Evolutionary conservation across 352 stramenopile genomes (phyloP).

Genomic region (Phytophthora cactorum): DNA sequence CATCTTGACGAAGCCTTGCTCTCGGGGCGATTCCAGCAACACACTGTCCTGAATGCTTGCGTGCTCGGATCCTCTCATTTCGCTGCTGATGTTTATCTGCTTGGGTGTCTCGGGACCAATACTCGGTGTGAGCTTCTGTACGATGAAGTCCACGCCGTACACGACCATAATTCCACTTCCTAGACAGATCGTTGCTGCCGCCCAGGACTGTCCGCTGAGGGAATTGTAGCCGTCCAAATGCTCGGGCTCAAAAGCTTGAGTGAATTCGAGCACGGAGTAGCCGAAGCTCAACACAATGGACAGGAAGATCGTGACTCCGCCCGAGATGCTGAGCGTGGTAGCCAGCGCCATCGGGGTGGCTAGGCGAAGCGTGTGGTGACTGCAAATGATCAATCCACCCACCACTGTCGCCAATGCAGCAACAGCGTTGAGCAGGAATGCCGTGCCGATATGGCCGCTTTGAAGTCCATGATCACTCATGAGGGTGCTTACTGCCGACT

Average conservation of each 20-base stretch:
- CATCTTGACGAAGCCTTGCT: constrained; percentile 39
- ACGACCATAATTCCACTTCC: constrained; percentile 77
- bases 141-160: constrained; percentile 52
- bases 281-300: constrained; percentile 74
- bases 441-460: constrained; percentile 15
- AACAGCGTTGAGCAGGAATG: constrained; percentile 50
- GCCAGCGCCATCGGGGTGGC: constrained; percentile 61
- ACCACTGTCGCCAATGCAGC: constrained; percentile 59
- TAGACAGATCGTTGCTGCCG: constrained; percentile 85
- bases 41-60: not conserved
- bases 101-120: not conserved
- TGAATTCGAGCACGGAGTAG: constrained; percentile 41
- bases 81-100: not conserved
- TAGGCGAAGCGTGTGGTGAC: constrained; percentile 49
- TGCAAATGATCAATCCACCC: constrained; percentile 68
- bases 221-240: constrained; percentile 21
- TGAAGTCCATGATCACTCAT: constrained; percentile 7
- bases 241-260: constrained; percentile 37
- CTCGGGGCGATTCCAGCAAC: not conserved
- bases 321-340: constrained; percentile 62
- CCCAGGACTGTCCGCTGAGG: constrained; percentile 54
- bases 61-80: not conserved
- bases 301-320: constrained; percentile 77
- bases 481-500: not conserved
- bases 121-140: constrained; percentile 48